Base-by-base conservation (phyloP, 1,284 basidiomycete species). In the Xanthoconium separans region DNA sequence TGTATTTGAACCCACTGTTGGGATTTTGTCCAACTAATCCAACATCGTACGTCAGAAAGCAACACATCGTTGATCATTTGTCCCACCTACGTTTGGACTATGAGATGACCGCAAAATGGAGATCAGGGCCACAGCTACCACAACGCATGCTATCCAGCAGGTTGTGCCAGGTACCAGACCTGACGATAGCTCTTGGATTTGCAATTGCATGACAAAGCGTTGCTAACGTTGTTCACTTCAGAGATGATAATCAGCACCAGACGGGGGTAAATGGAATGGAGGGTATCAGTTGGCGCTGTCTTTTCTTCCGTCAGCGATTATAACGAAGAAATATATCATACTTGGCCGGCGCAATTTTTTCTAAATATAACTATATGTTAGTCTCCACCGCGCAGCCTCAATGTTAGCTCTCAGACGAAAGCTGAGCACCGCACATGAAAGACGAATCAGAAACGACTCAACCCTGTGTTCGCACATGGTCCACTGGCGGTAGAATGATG, bases 1-100 rank as follows among this genome's bases (percentile, higher is more conserved):
- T n/a, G 47, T 54, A 7, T 34, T 57, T 4, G 65, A 56, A 13
- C 69, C 66, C 15, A 65, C 51, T 0, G 63, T 65, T 1, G 66
- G 68, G 9, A 69, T 60, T 10, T 44, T 39, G 30, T 58, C 45
- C 10, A 66, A 43, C 62, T 64, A 18, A 15, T 42, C 27, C 42
- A 1, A 10, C 7, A 37, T 18, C 8, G 22, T 56, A 11, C 47
- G 36, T 11, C 2, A 6, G 11, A n/a, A 8, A 13, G 16, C 3
- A 18, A 37, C 27, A 20, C 8, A 12, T 18, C 18, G 2, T 5
- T n/a, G 11, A 24, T 8, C 3, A 30, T 10, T 22, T 30, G 6
- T 11, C 6, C 16, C 11, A 20, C 58, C 39, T 10, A 57, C 58
- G 2, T 44, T 37, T 36, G 58, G 46, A 34, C 16, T 4, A 9